Conservation (phyloP, 2,329 filamentous ascomycete species). For the Diaporthe helianthi region DNA sequence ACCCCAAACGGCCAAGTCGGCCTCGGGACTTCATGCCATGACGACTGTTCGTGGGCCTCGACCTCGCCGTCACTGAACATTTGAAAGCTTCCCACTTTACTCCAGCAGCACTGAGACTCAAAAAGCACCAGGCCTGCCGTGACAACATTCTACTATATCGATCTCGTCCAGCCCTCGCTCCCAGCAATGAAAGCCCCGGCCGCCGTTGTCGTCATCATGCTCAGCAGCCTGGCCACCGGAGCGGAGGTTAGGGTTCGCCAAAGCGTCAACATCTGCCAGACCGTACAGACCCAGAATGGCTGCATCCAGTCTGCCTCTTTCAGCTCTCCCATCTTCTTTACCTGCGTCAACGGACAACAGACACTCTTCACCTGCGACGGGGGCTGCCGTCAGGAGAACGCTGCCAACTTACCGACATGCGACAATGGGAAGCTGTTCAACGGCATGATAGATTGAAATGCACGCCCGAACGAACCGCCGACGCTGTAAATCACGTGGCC, state of each 20-base stretch:
- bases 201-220: background rate
- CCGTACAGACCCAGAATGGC: conserved; percentile 19
- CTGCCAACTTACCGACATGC: conserved; percentile 25
- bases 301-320: conserved; percentile 24
- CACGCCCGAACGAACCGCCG: no score
- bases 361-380: conserved; percentile 26
- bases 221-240: conserved; percentile 10
- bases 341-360: conserved; percentile 15
- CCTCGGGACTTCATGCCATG: background rate
- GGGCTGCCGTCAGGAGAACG: conserved; percentile 20
- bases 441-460: conserved; percentile 20
- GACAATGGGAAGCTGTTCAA: conserved; percentile 16
- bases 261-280: conserved; percentile 19
- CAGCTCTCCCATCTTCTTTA: conserved; percentile 25
- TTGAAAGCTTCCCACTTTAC: background rate
- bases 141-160: background rate
- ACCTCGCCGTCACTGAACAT: background rate
- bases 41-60: background rate
- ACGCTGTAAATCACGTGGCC: background rate
- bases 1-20: conserved; percentile 24
- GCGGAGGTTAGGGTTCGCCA: background rate
- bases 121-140: background rate
- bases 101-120: background rate
- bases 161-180: background rate
- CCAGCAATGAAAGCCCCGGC: background rate